Conservation (phyloP, 805 yeast species). For the Candida broadrunensis region DNA sequence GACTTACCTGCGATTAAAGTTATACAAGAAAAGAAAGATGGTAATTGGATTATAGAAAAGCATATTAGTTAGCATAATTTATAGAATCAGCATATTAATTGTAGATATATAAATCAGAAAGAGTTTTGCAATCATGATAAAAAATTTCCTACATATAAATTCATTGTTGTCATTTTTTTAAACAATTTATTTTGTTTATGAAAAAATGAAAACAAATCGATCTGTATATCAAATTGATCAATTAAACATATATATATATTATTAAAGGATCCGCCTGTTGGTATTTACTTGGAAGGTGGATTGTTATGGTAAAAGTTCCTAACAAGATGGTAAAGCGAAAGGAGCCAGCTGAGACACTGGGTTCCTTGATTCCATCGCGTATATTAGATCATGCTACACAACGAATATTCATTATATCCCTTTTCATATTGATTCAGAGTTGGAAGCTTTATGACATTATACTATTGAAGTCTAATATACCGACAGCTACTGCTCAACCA, state of each 20-base stretch:
- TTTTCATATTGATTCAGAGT: slow-evolving; percentile 76
- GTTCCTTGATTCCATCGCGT: slow-evolving; percentile 55
- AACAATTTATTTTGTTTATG: no score
- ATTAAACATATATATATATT: no score
- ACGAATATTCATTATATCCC: slow-evolving; percentile 59
- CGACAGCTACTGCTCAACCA: slow-evolving; percentile 12
- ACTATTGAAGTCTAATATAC: slow-evolving; percentile 47
- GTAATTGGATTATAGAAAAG: slow-evolving; percentile 58
- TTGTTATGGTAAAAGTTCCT: no score
- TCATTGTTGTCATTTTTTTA: no score
- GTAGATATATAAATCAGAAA: no score
- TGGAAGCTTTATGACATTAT: slow-evolving; percentile 77
- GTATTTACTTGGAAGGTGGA: no score
- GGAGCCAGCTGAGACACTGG: not conserved
- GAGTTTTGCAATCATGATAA: no score
- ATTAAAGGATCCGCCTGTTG: no score
- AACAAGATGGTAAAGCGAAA: not conserved
- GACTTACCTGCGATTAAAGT: slow-evolving; percentile 80
- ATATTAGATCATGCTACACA: slow-evolving; percentile 76
- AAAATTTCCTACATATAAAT: no score
- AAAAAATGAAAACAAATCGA: no score
- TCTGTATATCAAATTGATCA: no score
- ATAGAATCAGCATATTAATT: not conserved
- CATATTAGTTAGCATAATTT: not conserved
- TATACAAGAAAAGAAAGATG: slow-evolving; percentile 60